Evolutionary conservation across 495 filamentous ascomycete species (phyloP).

Genomic region (Penicillium waksmanii): DNA sequence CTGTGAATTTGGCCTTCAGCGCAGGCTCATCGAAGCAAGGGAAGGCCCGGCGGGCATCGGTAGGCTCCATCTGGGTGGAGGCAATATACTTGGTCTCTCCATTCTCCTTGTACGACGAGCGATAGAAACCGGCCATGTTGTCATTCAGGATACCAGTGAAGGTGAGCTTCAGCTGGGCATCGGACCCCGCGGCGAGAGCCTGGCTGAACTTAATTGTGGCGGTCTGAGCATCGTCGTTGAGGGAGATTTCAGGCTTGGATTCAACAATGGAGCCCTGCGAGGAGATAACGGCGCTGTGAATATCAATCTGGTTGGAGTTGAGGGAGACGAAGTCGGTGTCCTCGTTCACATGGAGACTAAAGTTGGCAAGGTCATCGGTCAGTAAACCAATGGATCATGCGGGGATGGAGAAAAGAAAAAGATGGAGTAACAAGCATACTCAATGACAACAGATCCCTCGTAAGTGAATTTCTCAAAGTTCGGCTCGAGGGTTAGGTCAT

Average conservation of each 20-base stretch:
- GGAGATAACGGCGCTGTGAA: slow-evolving; percentile 71
- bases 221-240: slow-evolving; percentile 62
- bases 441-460: slow-evolving; percentile 64
- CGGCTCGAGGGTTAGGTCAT: slow-evolving; percentile 68
- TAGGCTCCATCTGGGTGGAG: slow-evolving; percentile 70
- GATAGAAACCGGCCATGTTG: slow-evolving; percentile 71
- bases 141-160: slow-evolving; percentile 68
- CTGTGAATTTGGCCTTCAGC: slow-evolving; percentile 67
- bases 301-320: slow-evolving; percentile 84
- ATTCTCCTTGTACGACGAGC: slow-evolving; percentile 64
- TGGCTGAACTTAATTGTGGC: slow-evolving; percentile 64
- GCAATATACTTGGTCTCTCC: slow-evolving; percentile 64
- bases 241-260: slow-evolving; percentile 54
- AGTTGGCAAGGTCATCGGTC: background rate
- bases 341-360: slow-evolving; percentile 77
- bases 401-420: background rate
- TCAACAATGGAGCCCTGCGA: slow-evolving; percentile 50
- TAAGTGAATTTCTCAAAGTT: slow-evolving; percentile 67
- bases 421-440: slow-evolving; percentile 45
- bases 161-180: slow-evolving; percentile 61
- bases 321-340: slow-evolving; percentile 85
- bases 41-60: slow-evolving; percentile 67
- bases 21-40: slow-evolving; percentile 75
- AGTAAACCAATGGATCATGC: slow-evolving; percentile 1
- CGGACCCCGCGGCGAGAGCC: slow-evolving; percentile 58